Evolutionary conservation across 495 filamentous ascomycete genomes (phyloP).

Genomic region (Hypoxylon cercidicola): DNA sequence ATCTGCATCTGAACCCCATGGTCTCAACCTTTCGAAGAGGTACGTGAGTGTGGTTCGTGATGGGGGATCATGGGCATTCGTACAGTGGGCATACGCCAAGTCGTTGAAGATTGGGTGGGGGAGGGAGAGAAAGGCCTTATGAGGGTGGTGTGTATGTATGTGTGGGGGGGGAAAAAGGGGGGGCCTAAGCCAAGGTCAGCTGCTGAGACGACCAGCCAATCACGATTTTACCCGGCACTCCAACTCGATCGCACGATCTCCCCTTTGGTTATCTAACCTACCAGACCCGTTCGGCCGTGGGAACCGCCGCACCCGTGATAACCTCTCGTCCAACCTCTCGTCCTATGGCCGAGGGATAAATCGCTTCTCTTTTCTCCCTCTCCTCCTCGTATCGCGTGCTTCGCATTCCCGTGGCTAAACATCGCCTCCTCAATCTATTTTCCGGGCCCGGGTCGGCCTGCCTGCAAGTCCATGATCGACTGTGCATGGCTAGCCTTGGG

Average conservation of each 20-base stretch:
- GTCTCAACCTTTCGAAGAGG: neutral
- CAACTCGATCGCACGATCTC: slow-evolving; percentile 30
- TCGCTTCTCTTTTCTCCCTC: neutral
- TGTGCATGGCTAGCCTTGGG: slow-evolving; percentile 30
- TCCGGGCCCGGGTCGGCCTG: slow-evolving; percentile 6
- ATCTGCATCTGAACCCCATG: slow-evolving; percentile 8
- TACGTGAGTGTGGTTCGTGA: slow-evolving; percentile 28
- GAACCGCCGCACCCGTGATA: slow-evolving; percentile 30
- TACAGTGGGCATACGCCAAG: slow-evolving; percentile 31
- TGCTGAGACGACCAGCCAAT: slow-evolving; percentile 33
- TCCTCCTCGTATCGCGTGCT: neutral
- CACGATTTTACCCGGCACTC: slow-evolving; percentile 36
- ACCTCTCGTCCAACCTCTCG: slow-evolving; percentile 13
- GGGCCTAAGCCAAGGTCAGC: slow-evolving; percentile 35
- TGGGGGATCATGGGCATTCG: slow-evolving; percentile 20
- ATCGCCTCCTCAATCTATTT: slow-evolving; percentile 7
- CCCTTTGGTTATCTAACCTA: slow-evolving; percentile 28
- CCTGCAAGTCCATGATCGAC: slow-evolving; percentile 33
- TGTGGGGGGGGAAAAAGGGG: slow-evolving; percentile 22
- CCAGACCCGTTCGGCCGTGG: slow-evolving; percentile 9
- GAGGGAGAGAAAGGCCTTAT: slow-evolving; percentile 9
- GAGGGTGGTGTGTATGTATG: slow-evolving; percentile 34
- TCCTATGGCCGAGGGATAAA: neutral
- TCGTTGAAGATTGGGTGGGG: slow-evolving; percentile 24
- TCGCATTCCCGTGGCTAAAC: slow-evolving; percentile 1